phyloP scores from a whole-genome alignment of 139 green algal genomes.

The Zygnema circumcarinatum region DNA sequence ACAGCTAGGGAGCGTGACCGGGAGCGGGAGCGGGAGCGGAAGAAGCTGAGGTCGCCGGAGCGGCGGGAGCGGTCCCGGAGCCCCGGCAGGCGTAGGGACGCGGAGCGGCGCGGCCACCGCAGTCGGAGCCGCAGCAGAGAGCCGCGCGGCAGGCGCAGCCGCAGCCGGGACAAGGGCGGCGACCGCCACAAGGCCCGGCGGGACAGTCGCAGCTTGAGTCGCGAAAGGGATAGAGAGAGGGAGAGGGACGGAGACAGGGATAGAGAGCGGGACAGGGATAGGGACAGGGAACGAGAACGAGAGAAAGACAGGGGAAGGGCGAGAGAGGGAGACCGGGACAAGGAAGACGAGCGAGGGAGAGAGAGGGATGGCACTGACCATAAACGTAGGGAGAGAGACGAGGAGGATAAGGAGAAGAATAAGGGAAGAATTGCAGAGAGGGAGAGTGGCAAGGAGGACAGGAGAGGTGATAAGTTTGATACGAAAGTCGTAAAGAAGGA shows the following conservation, averaged over 20 bases:
- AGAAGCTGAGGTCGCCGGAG: not conserved
- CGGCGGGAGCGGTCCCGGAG: not conserved
- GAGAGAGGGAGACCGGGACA: not conserved
- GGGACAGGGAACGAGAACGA: conserved; percentile 5
- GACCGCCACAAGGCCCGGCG: not conserved
- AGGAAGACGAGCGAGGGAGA: not conserved
- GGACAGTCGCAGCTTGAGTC: conserved; percentile 5
- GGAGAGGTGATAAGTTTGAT: conserved; percentile 12
- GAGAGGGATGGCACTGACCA: not conserved
- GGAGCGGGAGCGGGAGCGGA: no score
- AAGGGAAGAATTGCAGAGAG: not conserved
- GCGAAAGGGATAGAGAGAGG: conserved; percentile 35
- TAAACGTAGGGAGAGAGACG: conserved; percentile 12
- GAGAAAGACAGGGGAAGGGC: not conserved
- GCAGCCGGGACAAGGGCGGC: not conserved
- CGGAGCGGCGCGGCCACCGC: not conserved
- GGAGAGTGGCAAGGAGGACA: conserved; percentile 3
- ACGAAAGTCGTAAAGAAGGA: conserved; percentile 19
- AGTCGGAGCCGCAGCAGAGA: conserved; percentile 19
- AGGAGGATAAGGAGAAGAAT: conserved; percentile 17
- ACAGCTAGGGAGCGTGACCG: no score
- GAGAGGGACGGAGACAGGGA: conserved; percentile 42
- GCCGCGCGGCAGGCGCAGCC: not conserved
- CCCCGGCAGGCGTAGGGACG: not conserved
- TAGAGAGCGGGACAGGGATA: not conserved